Conservation (phyloP, 202 grass and related monocot genomes). For the Hordeum pubiflorum region DNA sequence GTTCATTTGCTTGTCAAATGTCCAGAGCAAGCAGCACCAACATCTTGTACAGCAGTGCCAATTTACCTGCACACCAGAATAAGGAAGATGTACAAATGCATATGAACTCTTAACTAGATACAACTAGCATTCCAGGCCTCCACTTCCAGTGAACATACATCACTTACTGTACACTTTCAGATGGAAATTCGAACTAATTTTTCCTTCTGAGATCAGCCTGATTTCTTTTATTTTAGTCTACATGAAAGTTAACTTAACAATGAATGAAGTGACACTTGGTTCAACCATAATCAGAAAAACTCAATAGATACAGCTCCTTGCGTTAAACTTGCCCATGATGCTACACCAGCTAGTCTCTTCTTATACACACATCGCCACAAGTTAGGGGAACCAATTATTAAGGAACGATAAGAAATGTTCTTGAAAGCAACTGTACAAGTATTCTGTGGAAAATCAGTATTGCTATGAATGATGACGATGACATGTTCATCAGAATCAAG, state of each 20-base stretch:
- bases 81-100: slow-evolving; percentile 24
- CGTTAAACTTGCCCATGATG: background rate
- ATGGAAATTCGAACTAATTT: background rate
- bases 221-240: background rate
- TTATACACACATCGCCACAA: background rate
- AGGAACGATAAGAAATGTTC: background rate
- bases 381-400: background rate
- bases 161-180: background rate
- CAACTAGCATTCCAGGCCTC: background rate
- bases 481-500: background rate
- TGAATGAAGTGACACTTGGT: background rate
- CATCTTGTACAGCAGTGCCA: slow-evolving; percentile 6
- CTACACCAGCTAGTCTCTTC: slow-evolving; percentile 3
- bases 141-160: background rate
- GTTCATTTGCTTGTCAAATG: slow-evolving; percentile 22
- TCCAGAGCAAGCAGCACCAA: slow-evolving; percentile 33
- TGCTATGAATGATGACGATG: background rate
- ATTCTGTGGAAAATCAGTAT: background rate
- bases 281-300: background rate
- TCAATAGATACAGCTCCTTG: background rate
- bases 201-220: background rate
- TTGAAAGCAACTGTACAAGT: slow-evolving; percentile 5
- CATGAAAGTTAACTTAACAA: background rate
- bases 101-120: slow-evolving; percentile 12
- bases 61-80: slow-evolving; percentile 19